These are phyloP conservation scores for Candida krabiensis DNA, from an alignment of 805 yeast species.

Conservation along the genomic window DNA sequence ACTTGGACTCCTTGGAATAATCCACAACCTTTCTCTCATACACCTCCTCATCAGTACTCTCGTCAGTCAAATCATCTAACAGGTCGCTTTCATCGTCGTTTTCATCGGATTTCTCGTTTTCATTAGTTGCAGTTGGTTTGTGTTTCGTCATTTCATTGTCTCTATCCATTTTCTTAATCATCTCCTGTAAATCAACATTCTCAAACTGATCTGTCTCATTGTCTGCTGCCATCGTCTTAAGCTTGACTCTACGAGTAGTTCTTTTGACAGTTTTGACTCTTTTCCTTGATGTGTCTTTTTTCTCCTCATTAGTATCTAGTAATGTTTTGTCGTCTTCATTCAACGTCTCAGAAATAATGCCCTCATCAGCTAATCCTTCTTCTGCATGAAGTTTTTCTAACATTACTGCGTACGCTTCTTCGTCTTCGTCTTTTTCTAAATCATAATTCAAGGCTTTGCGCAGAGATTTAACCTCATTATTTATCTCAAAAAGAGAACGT, in stretches of 20 bases:
- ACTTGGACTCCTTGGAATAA: conserved; percentile 19
- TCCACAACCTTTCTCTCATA: conserved; percentile 21
- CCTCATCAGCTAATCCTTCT: conserved; percentile 11
- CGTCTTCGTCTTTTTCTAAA: conserved; percentile 18
- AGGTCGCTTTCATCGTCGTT: conserved; percentile 5
- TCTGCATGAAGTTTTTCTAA: conserved; percentile 5
- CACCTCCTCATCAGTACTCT: conserved; percentile 19
- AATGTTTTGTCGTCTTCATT: conserved; percentile 6
- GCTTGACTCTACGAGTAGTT: conserved; percentile 50
- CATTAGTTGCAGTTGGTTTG: conserved; percentile 1
- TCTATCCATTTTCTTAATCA: conserved; percentile 33
- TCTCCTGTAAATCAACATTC: conserved; percentile 43
- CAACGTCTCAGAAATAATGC: conserved; percentile 21
- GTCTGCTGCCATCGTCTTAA: conserved; percentile 38
- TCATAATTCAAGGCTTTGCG: conserved; percentile 22
- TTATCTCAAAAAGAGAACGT: conserved; percentile 44
- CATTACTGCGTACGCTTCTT: conserved; percentile 14
- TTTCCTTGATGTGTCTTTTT: conserved; percentile 20
- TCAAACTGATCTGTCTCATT: conserved; percentile 32
- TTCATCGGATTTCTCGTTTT: conserved; percentile 1
- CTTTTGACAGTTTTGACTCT: conserved; percentile 48
- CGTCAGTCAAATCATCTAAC: conserved; percentile 20
- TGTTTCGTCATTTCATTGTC: conserved; percentile 17
- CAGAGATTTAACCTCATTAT: conserved; percentile 44
- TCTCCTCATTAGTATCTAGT: conserved; percentile 2